These are phyloP conservation scores for Cutaneotrichosporon mucoides DNA, from an alignment of 1,284 basidiomycete genomes.

Conservation along the genomic window DNA sequence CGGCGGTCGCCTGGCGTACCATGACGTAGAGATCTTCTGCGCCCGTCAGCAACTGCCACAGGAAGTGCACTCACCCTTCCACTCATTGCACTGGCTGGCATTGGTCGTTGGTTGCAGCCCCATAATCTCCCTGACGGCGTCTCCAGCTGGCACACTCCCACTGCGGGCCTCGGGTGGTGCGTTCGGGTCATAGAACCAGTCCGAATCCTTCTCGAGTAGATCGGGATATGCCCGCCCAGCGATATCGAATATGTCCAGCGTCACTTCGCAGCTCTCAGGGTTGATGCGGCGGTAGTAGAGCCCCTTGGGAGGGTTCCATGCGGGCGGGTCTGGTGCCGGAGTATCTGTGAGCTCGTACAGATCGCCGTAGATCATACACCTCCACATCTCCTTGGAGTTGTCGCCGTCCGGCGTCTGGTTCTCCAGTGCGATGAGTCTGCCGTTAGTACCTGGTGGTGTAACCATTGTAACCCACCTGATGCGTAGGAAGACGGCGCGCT, in stretches of 20 bases:
- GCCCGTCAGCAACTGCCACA: neutral
- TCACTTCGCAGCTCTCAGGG: slow-evolving; percentile 24
- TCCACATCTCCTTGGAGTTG: slow-evolving; percentile 15
- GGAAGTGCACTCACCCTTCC: slow-evolving; percentile 6
- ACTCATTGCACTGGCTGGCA: neutral
- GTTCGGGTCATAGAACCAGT: slow-evolving; percentile 7
- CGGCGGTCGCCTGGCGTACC: slow-evolving; percentile 15
- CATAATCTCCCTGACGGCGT: neutral
- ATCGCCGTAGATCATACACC: slow-evolving; percentile 39
- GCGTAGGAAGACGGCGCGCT: slow-evolving; percentile 29
- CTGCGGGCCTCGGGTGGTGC: neutral
- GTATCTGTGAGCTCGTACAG: slow-evolving; percentile 26
- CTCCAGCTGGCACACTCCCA: neutral
- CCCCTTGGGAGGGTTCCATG: slow-evolving; percentile 22
- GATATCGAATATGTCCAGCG: slow-evolving; percentile 40
- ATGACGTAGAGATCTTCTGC: slow-evolving; percentile 25
- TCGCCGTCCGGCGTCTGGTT: neutral
- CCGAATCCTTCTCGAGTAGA: slow-evolving; percentile 23
- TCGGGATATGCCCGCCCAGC: slow-evolving; percentile 39
- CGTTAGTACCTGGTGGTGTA: neutral
- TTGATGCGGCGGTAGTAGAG: slow-evolving; percentile 33
- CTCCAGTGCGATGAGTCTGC: slow-evolving; percentile 4
- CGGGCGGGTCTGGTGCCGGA: neutral
- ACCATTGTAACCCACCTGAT: slow-evolving; percentile 25
- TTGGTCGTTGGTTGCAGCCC: neutral